Evolutionary conservation across 2,329 filamentous ascomycete genomes (phyloP), one percentile per base, ranked within the genome.

Genomic region (Sphaerulina vaccinii): DNA sequence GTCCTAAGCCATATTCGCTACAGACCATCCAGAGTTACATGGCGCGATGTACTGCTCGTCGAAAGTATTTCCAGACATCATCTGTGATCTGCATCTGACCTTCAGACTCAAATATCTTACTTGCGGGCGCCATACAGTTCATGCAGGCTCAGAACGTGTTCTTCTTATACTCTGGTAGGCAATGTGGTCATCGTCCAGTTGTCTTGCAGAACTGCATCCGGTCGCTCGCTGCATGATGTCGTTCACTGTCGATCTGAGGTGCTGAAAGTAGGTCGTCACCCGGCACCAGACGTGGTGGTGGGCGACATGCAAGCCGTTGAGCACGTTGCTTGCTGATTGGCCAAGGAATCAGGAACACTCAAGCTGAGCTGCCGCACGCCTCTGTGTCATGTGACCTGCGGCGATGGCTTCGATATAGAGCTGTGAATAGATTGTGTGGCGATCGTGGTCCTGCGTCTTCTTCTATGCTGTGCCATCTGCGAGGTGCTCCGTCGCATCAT

Each of bases 251-350:
- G 37, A 42, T 42, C 37, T 22, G 2, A 9, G 23, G 16, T 24
- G 19, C 29, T 16, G 18, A 23, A 35, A 41, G 46, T 23, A 35
- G 46, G 37, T 6, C 24, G 46, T 49, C 36, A 41, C 22, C 27
- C 37, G 46, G 37, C 11, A 11, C 22, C 23, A 21, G 27, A 23
- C 11, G 37, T 35, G 16, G 37, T 49, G 29, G 38, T 19, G n/a
- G 19, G 35, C n/a, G 21, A 29, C 19, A 23, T 49, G 46, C 37
- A 41, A 23, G 37, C 22, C 24, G 24, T 41, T 21, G 24, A 49
- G 46, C 46, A 49, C 46, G 46, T 49, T 49, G 46, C 46, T 33
- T 41, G 37, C 38, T 49, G 46, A 49, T 49, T 49, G 46, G 46
- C 21, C 21, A 29, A 24, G 32, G 23, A 22, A 24, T 36, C 33